A percentile compares a stretch with the other conserved stretches of the same genome.
These are phyloP conservation scores for Laguncularia racemosa DNA, from an alignment of 345 rosid genomes.

Conservation along the genomic window DNA sequence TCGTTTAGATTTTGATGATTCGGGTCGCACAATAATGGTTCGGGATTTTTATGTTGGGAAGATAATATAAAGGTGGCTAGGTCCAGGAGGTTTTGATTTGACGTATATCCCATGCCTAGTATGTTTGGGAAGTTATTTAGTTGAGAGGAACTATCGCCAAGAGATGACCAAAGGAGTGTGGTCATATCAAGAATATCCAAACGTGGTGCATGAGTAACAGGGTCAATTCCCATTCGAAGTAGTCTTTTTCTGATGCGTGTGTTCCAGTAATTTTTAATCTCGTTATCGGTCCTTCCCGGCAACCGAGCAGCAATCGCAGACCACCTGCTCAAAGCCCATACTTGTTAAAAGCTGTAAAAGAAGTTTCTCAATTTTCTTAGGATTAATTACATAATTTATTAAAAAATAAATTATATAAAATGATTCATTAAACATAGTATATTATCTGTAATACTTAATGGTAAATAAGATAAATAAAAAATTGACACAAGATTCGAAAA, in stretches of 20 bases:
- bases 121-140: constrained; percentile 21
- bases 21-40: constrained; percentile 11
- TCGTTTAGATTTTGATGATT: constrained; percentile 12
- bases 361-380: too few species aligned
- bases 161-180: constrained; percentile 19
- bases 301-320: constrained; percentile 75
- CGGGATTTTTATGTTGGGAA: constrained; percentile 10
- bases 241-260: constrained; percentile 74
- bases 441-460: too few species aligned
- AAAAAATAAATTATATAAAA: too few species aligned
- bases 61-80: constrained; percentile 18
- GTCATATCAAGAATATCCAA: constrained; percentile 33
- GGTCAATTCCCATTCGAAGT: constrained; percentile 77
- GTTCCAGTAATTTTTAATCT: constrained; percentile 87
- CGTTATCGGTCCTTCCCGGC: constrained; percentile 88
- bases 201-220: constrained; percentile 69
- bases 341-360: not conserved
- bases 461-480: too few species aligned
- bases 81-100: constrained; percentile 16
- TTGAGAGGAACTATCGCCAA: constrained; percentile 17
- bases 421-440: too few species aligned
- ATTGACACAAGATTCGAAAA: too few species aligned
- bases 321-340: constrained; percentile 45
- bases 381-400: too few species aligned
- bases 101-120: constrained; percentile 20